Evolutionary conservation across 1,284 basidiomycete genomes (phyloP).

Genomic region (Naganishia albida): DNA sequence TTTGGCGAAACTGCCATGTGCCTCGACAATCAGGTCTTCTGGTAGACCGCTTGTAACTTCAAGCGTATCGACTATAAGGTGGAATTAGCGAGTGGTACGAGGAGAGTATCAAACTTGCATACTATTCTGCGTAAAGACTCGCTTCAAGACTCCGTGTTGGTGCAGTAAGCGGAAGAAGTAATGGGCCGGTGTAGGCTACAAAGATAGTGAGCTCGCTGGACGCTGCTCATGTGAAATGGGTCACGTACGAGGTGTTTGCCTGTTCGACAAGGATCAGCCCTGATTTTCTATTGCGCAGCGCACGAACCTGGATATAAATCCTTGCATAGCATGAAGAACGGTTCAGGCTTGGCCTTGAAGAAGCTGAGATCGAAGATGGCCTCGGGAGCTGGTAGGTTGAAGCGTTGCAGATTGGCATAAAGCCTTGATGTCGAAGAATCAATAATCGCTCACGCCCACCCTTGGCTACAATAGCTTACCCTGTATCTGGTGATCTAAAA

Average conservation of each 20-base stretch:
- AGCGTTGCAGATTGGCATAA: constrained; percentile 58
- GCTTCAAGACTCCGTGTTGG: constrained; percentile 41
- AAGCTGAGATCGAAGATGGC: constrained; percentile 60
- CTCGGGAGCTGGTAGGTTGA: constrained; percentile 60
- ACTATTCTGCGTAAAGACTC: constrained; percentile 54
- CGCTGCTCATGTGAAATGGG: no score
- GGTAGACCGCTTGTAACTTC: constrained; percentile 83
- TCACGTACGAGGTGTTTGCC: constrained; percentile 11
- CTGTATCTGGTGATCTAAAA: constrained; percentile 39
- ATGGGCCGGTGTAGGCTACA: constrained; percentile 78
- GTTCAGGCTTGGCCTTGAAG: constrained; percentile 43
- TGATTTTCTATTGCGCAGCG: no score
- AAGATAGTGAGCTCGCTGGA: not conserved
- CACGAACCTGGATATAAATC: constrained; percentile 70
- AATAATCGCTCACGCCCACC: not conserved
- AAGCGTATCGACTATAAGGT: constrained; percentile 74
- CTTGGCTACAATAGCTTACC: not conserved
- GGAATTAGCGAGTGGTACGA: constrained; percentile 34
- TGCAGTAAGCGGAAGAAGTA: constrained; percentile 69
- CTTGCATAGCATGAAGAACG: constrained; percentile 81
- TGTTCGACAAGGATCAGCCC: not conserved
- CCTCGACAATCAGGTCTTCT: constrained; percentile 76
- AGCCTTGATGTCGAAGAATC: constrained; percentile 41
- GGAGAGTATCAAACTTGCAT: constrained; percentile 11
- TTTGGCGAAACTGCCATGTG: constrained; percentile 86